Conservation (phyloP, 176 grass and related monocot species). For the Oryza brachyantha region DNA sequence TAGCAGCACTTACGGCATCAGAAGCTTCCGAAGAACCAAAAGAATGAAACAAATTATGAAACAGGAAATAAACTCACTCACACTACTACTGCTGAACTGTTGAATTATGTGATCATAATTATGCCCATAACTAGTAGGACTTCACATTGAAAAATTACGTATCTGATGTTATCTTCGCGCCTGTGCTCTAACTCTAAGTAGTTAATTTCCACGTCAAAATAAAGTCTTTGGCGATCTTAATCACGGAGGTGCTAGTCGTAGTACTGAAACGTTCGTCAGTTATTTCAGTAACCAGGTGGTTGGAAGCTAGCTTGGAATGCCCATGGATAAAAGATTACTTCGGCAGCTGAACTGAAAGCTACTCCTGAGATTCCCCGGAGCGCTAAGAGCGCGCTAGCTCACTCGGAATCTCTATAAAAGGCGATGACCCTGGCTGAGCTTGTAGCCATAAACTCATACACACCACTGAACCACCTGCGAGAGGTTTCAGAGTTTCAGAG, state of each 20-base stretch:
- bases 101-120: not conserved
- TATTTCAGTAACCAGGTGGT: conserved; percentile 22
- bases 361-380: conserved; percentile 19
- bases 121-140: not conserved
- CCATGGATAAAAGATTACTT: conserved; percentile 24
- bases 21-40: conserved; percentile 5
- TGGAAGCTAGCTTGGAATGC: conserved; percentile 14
- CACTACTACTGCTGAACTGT: not conserved
- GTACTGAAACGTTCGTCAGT: not conserved
- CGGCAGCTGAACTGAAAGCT: conserved; percentile 30
- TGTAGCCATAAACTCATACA: not conserved
- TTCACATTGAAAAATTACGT: not conserved
- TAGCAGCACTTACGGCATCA: not conserved
- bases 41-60: not conserved
- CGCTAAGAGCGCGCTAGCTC: not conserved
- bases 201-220: not conserved
- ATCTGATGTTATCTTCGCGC: not conserved
- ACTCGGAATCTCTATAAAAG: conserved; percentile 39
- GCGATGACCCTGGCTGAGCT: not conserved
- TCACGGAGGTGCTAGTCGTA: not conserved
- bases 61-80: not conserved
- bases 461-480: not conserved
- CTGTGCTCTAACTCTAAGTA: not conserved
- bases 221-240: not conserved
- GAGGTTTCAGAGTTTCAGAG: conserved; percentile 26